phyloP scores from a whole-genome alignment of 2,329 filamentous ascomycete species.

The Penicillium brevicompactum region DNA sequence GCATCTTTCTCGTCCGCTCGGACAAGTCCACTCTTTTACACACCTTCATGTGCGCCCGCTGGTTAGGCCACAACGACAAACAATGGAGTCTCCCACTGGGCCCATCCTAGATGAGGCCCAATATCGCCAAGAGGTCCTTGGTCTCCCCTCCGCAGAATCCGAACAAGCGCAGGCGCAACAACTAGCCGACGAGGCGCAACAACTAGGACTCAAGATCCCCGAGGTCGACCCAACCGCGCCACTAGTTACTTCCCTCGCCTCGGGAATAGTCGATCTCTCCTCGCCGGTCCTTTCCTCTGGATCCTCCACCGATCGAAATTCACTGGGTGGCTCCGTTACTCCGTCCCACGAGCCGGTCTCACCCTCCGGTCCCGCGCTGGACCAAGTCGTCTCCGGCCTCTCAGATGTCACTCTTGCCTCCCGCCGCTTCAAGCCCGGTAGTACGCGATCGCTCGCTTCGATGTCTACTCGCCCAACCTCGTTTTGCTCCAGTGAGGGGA shows the following conservation, averaged over 20 bases:
- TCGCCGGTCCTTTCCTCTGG: constrained; percentile 35
- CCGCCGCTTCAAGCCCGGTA: constrained; percentile 31
- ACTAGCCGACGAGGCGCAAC: constrained; percentile 40
- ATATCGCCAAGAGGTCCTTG: constrained; percentile 43
- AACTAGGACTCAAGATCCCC: constrained; percentile 40
- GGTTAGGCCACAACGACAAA: constrained; percentile 23
- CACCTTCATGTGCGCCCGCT: constrained; percentile 24
- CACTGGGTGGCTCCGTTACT: constrained; percentile 27
- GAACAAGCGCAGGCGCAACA: constrained; percentile 42
- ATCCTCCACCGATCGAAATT: constrained; percentile 37
- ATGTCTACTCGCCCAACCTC: constrained; percentile 44
- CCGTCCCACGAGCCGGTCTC: constrained; percentile 24
- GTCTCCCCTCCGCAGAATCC: constrained; percentile 34
- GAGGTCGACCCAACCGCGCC: constrained; percentile 36
- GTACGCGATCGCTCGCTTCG: constrained; percentile 41
- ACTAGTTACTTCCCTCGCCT: constrained; percentile 39
- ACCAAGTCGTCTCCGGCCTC: constrained; percentile 34
- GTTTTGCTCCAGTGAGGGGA: constrained; percentile 40
- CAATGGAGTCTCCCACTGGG: constrained; percentile 23
- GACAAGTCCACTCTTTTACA: constrained; percentile 30
- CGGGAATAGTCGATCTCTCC: constrained; percentile 38
- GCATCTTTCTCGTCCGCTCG: constrained; percentile 35
- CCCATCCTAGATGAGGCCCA: constrained; percentile 37
- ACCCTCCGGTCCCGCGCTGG: constrained; percentile 21
- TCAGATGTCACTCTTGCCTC: constrained; percentile 37